A percentile compares a stretch with the other conserved stretches of the same genome.
Evolutionary conservation across 225 moss, liverwort and hornwort genomes (phyloP).

Genomic region (Neckera pumila): DNA sequence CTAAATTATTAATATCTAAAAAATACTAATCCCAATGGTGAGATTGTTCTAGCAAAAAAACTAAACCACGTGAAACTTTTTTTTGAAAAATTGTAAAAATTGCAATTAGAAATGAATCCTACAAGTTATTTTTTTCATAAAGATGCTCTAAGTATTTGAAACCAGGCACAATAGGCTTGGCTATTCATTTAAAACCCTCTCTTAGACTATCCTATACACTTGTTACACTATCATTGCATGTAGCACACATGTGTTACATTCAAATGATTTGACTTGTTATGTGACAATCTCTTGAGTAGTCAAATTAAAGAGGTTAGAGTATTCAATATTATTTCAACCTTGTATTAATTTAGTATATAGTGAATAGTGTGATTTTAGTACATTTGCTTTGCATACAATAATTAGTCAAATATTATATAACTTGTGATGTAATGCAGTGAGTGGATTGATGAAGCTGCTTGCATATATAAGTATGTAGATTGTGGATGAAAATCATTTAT

Average conservation of each 20-base stretch:
- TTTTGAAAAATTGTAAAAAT: no score
- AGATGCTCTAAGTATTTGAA: no score
- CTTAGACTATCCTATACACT: neutral
- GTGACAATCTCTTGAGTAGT: fast-evolving
- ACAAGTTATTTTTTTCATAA: no score
- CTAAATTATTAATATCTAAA: no score
- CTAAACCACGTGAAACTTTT: no score
- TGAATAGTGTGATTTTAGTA: no score
- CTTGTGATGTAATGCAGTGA: neutral
- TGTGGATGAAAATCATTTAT: neutral
- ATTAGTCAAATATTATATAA: neutral
- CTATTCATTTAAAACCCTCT: neutral
- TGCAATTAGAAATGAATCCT: no score
- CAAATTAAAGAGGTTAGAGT: neutral
- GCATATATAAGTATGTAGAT: neutral
- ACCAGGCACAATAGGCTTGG: fast-evolving
- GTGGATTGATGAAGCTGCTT: neutral
- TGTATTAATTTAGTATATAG: no score
- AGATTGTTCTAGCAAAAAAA: no score
- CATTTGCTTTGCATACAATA: neutral
- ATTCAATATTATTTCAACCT: neutral
- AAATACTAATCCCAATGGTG: no score
- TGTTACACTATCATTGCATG: neutral
- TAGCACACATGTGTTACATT: neutral
- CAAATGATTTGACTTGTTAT: neutral